Evolutionary conservation across 108 stramenopile species (phyloP).

Genomic region (Conticribra guillardii): DNA sequence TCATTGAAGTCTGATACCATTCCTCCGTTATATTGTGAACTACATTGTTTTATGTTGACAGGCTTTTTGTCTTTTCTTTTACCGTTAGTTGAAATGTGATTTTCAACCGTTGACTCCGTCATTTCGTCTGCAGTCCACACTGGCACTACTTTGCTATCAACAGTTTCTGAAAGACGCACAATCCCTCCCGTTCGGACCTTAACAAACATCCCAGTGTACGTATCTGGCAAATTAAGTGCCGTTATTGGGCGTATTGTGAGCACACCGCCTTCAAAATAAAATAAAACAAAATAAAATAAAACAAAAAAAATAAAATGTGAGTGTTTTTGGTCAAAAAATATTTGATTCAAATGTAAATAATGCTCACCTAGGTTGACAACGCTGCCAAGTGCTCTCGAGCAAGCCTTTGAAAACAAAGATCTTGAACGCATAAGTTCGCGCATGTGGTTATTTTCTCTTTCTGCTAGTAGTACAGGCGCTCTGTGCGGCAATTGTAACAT

Average conservation of each 20-base stretch:
- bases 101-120: no score
- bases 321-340: not conserved
- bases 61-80: slow-evolving; percentile 4
- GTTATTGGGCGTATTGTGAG: slow-evolving; percentile 81
- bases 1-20: slow-evolving; percentile 31
- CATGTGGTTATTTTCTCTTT: slow-evolving; percentile 26
- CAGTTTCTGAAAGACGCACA: slow-evolving; percentile 51
- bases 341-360: not conserved
- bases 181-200: slow-evolving; percentile 49
- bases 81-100: no score
- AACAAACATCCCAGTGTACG: slow-evolving; percentile 74
- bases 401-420: slow-evolving; percentile 61
- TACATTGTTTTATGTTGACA: not conserved
- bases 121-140: no score
- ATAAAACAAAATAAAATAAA: not conserved
- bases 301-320: not conserved
- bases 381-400: slow-evolving; percentile 50
- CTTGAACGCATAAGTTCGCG: slow-evolving; percentile 39
- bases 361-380: slow-evolving; percentile 75
- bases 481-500: slow-evolving; percentile 25
- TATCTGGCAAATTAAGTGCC: slow-evolving; percentile 79
- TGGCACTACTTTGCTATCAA: slow-evolving; percentile 78
- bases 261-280: slow-evolving; percentile 11
- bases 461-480: slow-evolving; percentile 15
- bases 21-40: not conserved